phyloP scores from a whole-genome alignment of 2,329 filamentous ascomycete species.

The Calonectria hongkongensis region DNA sequence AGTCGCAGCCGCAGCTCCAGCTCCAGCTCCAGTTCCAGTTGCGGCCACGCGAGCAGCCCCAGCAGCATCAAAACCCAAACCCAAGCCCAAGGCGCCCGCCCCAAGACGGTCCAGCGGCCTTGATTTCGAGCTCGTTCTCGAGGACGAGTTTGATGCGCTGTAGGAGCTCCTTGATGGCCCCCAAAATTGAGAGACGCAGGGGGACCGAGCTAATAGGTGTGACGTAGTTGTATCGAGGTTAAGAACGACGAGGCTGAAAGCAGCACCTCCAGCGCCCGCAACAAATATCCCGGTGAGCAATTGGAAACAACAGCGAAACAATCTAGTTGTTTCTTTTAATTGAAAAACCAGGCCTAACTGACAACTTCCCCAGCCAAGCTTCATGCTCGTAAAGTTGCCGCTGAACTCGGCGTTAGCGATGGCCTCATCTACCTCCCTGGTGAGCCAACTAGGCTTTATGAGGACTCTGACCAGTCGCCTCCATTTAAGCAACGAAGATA shows the following conservation, averaged over 20 bases:
- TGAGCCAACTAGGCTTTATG: constrained; percentile 69
- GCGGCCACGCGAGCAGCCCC: not conserved
- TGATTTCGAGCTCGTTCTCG: constrained; percentile 62
- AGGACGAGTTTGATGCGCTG: constrained; percentile 75
- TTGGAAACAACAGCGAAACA: not conserved
- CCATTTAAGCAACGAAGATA: constrained; percentile 76
- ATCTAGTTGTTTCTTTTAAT: not conserved
- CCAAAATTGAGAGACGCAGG: too few relatives aligned
- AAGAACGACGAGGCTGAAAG: constrained; percentile 50
- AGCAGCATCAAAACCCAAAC: not conserved
- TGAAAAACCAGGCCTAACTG: not conserved
- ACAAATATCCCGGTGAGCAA: constrained; percentile 63
- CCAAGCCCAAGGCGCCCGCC: not conserved
- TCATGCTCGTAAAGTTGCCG: constrained; percentile 74
- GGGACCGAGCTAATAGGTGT: constrained; percentile 31
- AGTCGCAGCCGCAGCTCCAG: constrained; percentile 12
- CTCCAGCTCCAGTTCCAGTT: constrained; percentile 1
- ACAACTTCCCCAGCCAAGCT: constrained; percentile 66
- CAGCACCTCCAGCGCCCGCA: constrained; percentile 38
- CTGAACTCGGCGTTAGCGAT: constrained; percentile 67
- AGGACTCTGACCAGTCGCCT: constrained; percentile 75
- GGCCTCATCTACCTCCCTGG: constrained; percentile 76
- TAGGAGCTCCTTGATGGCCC: constrained; percentile 56
- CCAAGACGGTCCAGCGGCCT: constrained; percentile 28
- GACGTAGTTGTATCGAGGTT: constrained; percentile 62